A percentile compares a stretch with the other conserved stretches of the same genome.
Evolutionary conservation across 208 protist genomes (phyloP).

Genomic region (Leishmania aethiopica): DNA sequence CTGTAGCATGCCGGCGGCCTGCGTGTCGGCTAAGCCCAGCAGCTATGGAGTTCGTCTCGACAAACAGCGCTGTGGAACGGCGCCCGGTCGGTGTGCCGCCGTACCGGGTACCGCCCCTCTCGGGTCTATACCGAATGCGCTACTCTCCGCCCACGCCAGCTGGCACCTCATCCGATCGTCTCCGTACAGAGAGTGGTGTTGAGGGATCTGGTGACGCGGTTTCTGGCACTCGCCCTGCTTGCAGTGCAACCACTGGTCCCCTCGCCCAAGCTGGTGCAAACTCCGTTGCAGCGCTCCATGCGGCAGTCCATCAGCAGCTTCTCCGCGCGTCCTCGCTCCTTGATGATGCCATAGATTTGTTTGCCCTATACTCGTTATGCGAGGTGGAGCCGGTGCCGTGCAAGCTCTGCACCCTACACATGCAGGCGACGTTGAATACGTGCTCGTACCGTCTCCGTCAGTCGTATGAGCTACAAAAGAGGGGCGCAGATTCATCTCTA

Average conservation of each 20-base stretch:
- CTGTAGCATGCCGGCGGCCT: background rate
- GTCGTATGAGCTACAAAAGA: constrained; percentile 27
- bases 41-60: background rate
- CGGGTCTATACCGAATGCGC: constrained; percentile 32
- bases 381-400: constrained; percentile 28
- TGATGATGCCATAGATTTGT: constrained; percentile 27
- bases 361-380: constrained; percentile 36
- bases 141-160: constrained; percentile 4
- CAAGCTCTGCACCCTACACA: constrained; percentile 28
- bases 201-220: background rate
- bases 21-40: background rate
- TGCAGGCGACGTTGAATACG: constrained; percentile 45
- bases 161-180: background rate
- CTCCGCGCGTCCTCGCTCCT: constrained; percentile 9
- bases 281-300: background rate
- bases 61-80: background rate
- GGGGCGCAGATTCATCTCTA: background rate
- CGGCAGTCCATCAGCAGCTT: constrained; percentile 11
- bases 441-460: constrained; percentile 45
- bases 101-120: constrained; percentile 27
- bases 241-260: background rate
- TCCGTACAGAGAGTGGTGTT: background rate
- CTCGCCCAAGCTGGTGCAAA: background rate
- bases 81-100: constrained; percentile 20
- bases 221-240: background rate